Evolutionary conservation across 106 monocot species (phyloP).

Genomic region (Apostasia ramifera): DNA sequence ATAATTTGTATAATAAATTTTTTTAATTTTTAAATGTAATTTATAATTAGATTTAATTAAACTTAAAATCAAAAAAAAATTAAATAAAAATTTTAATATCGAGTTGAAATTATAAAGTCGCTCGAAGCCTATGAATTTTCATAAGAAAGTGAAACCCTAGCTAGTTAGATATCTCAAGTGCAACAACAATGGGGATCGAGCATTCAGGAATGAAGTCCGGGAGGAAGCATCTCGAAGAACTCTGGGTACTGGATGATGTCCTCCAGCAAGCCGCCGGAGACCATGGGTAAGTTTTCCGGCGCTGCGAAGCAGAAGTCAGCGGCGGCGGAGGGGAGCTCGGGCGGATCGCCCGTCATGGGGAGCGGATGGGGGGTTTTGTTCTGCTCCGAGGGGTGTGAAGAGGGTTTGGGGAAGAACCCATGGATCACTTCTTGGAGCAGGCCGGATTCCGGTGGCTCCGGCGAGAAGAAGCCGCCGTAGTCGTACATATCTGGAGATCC

Average conservation of each 20-base stretch:
- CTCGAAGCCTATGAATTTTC: not conserved
- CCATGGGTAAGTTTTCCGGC: slow-evolving; percentile 24
- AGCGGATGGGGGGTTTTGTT: too few relatives aligned
- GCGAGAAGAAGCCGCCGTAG: slow-evolving; percentile 9
- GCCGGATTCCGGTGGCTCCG: slow-evolving; percentile 41
- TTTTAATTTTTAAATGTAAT: too few relatives aligned
- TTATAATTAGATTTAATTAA: not conserved
- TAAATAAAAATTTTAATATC: not conserved
- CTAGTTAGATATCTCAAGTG: too few relatives aligned
- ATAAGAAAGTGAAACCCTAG: too few relatives aligned
- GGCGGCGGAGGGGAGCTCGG: not conserved
- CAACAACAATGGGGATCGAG: not conserved
- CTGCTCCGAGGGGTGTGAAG: too few relatives aligned
- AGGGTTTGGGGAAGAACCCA: slow-evolving; percentile 28
- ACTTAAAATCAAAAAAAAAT: too few relatives aligned
- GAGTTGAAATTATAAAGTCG: not conserved
- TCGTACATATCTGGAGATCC: not conserved
- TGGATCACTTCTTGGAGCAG: slow-evolving; percentile 52
- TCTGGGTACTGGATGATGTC: slow-evolving; percentile 61
- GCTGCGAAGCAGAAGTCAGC: not conserved
- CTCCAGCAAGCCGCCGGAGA: slow-evolving; percentile 39
- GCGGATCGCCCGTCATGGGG: not conserved
- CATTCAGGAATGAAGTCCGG: not conserved
- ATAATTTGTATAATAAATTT: too few relatives aligned
- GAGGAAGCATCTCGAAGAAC: slow-evolving; percentile 40